These are phyloP conservation scores for Pleodorina starrii DNA, from an alignment of 139 green algal genomes.

Conservation along the genomic window DNA sequence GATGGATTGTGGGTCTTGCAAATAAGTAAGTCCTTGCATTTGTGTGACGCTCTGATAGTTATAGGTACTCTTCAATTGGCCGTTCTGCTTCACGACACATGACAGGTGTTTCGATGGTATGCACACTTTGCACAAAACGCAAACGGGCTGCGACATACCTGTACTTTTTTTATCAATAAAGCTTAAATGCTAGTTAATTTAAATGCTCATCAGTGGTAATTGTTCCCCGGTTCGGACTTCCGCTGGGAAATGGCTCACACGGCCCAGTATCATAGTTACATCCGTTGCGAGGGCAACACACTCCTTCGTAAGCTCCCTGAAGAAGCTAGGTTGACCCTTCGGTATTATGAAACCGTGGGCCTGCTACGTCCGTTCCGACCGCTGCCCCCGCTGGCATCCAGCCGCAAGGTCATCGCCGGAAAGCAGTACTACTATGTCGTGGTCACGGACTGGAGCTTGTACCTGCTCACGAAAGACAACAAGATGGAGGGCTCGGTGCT, in stretches of 20 bases:
- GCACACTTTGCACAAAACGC: no score
- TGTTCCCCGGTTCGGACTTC: background rate
- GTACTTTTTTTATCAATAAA: no score
- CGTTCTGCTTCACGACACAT: no score
- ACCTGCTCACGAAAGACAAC: conserved; percentile 34
- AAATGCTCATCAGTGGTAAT: no score
- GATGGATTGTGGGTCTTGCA: no score
- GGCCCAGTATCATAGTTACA: conserved; percentile 36
- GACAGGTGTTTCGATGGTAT: no score
- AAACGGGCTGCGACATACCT: no score
- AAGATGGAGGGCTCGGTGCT: conserved; percentile 39
- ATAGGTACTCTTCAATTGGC: no score
- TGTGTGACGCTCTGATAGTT: no score
- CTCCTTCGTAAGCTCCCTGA: conserved; percentile 38
- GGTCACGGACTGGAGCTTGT: conserved; percentile 47
- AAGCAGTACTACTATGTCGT: conserved; percentile 47
- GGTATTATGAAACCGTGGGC: conserved; percentile 48
- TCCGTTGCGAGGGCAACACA: conserved; percentile 40
- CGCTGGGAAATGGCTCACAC: conserved; percentile 23
- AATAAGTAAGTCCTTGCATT: no score
- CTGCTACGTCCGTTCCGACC: conserved; percentile 23
- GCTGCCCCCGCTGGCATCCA: conserved; percentile 35
- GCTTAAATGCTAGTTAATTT: no score
- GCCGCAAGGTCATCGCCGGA: conserved; percentile 7
- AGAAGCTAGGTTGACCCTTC: conserved; percentile 24